Base-by-base conservation (phyloP, 768 basidiomycete genomes). In the Naganishia randhawae region DNA sequence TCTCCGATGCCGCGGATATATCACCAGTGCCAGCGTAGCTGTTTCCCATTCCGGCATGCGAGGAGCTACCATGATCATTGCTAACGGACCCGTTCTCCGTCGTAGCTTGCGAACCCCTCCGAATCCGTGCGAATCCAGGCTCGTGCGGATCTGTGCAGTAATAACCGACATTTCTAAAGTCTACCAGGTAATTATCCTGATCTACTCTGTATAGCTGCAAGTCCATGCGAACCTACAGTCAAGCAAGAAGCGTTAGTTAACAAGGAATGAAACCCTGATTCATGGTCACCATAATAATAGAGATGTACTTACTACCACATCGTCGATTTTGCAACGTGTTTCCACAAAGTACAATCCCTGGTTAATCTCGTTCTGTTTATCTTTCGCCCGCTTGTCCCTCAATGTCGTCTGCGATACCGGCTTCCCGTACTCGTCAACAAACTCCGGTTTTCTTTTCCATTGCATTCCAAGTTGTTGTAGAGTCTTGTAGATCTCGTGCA, bases 171-270 rank as follows among this genome's bases (percentile, higher is more conserved):
- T 98, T 94, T 74, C 96, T 89, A 81, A 99, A 99, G 78, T 98
- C 95, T 66, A 99, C 96, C 32, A 99, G 85, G 81, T 97, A 98
- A 81, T 97, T 97, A 78, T 88, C 87, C 27, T 88, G 87, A 77
- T 99, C 95, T 22, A 99, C 92, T 84, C 91, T 90, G 79, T 98
- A 99, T 42, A 98, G 85, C 74, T 97, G 93, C 1, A 99, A 85
- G 80, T 99, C 96, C 93, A 97, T 97, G 39, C 96, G 83, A 7
- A 96, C 87, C 92, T 94, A 74, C 16, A 32, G 27, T 0, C 55
- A 66, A 42, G 8, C 42, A 4, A n/a, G 22, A 66, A 66, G 3
- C 64, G 35, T 54, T 7, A 65, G 31, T 69, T 32, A 71, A 50
- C 64, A 65, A 53, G 29, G 52, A 66, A 53, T 32, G 50, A 31